Evolutionary conservation across 2,329 filamentous ascomycete species (phyloP).

Genomic region (Aspergillus sp.): DNA sequence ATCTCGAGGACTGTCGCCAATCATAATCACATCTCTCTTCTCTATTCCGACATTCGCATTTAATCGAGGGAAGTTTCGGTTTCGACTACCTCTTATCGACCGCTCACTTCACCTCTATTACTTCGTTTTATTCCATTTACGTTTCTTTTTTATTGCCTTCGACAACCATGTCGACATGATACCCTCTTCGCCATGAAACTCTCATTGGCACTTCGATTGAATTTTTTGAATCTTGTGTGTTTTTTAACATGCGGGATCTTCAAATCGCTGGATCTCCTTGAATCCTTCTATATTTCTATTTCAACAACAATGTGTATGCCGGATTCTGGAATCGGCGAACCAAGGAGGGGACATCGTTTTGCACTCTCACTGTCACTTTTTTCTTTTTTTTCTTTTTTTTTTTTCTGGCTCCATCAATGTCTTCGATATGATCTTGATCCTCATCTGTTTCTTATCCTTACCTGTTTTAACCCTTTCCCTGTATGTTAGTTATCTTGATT

Average conservation of each 20-base stretch:
- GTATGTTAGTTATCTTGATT: constrained; percentile 1
- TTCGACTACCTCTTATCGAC: background rate
- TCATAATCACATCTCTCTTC: constrained; percentile 6
- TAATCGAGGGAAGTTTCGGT: background rate
- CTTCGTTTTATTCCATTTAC: background rate
- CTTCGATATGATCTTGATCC: background rate
- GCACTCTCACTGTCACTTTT: background rate
- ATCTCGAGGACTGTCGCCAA: background rate
- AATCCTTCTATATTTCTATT: background rate
- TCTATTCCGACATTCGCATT: background rate
- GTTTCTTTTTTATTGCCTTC: background rate
- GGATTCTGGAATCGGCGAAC: constrained; percentile 10
- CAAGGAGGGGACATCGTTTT: background rate
- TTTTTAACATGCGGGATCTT: background rate
- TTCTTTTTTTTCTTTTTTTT: background rate
- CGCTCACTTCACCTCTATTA: background rate
- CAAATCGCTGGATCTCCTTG: background rate
- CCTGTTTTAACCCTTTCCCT: background rate
- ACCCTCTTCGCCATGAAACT: constrained; percentile 2
- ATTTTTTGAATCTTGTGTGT: background rate
- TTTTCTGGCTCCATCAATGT: background rate
- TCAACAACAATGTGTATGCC: background rate
- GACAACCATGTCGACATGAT: constrained; percentile 2
- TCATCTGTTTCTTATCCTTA: background rate
- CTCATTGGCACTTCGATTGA: constrained; percentile 1